phyloP scores from a whole-genome alignment of 2,329 filamentous ascomycete species.

The Hypocreales sp. region DNA sequence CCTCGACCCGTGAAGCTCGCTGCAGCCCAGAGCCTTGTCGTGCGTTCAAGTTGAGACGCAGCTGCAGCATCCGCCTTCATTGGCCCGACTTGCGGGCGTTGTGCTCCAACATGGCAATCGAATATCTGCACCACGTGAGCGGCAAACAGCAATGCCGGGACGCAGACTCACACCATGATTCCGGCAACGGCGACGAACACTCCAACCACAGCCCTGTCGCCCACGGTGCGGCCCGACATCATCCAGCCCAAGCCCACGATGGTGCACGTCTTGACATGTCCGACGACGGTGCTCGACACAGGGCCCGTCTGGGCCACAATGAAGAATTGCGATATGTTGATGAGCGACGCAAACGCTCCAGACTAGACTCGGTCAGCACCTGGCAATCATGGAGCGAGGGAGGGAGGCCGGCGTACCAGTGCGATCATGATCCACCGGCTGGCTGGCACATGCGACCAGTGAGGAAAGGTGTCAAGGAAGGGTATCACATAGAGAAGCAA shows the following conservation, averaged over 20 bases:
- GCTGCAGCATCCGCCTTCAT: too few species aligned
- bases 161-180: conserved; percentile 34
- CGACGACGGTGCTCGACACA: conserved; percentile 50
- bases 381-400: neutral
- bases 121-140: conserved; percentile 21
- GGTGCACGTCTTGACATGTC: conserved; percentile 49
- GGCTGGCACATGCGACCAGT: conserved; percentile 32
- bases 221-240: conserved; percentile 36
- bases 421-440: conserved; percentile 42
- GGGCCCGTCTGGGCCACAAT: conserved; percentile 46
- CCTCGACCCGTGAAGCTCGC: too few species aligned
- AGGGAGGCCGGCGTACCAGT: conserved; percentile 34
- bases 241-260: conserved; percentile 51
- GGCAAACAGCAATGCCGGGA: conserved; percentile 20
- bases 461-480: conserved; percentile 47
- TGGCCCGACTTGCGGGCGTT: conserved; percentile 10
- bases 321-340: conserved; percentile 50
- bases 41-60: too few species aligned
- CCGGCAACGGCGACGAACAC: conserved; percentile 40
- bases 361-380: conserved; percentile 24
- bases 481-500: conserved; percentile 51
- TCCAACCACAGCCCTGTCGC: conserved; percentile 38
- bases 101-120: conserved; percentile 29
- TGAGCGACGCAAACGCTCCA: conserved; percentile 45
- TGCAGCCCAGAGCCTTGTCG: too few species aligned